Evolutionary conservation across 371 early-diverging fungal species (phyloP).

Genomic region (Rhizopus arrhizus): DNA sequence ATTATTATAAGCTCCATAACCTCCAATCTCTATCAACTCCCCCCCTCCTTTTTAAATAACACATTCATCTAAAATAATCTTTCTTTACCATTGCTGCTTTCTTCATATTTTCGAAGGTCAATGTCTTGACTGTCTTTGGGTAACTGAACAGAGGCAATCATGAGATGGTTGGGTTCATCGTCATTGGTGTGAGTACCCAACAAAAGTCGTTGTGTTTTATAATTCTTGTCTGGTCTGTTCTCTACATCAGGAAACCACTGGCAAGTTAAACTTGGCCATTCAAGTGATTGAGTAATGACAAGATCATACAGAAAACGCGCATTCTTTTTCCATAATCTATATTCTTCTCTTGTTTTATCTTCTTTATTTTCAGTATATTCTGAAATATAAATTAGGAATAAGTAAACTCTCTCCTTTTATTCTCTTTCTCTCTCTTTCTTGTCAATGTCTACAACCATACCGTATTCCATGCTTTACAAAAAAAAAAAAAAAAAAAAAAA

Average conservation of each 20-base stretch:
- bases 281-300: slow-evolving; percentile 95
- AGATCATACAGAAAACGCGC: slow-evolving; percentile 98
- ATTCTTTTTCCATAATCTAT: slow-evolving; percentile 99
- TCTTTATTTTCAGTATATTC: slow-evolving; percentile 22
- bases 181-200: slow-evolving; percentile 98
- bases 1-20: slow-evolving; percentile 75
- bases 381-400: not conserved
- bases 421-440: slow-evolving; percentile 1
- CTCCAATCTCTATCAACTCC: slow-evolving; percentile 72
- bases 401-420: not conserved
- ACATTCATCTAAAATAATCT: not conserved
- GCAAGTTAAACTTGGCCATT: slow-evolving; percentile 98
- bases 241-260: slow-evolving; percentile 98
- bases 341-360: slow-evolving; percentile 93
- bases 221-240: slow-evolving; percentile 88
- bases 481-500: slow-evolving; percentile 1
- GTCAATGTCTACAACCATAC: not conserved
- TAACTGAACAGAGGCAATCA: slow-evolving; percentile 90
- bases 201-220: slow-evolving; percentile 82
- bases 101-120: slow-evolving; percentile 75
- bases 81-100: slow-evolving; percentile 35
- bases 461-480: not conserved
- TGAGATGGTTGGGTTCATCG: slow-evolving; percentile 94
- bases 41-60: not conserved
- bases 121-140: slow-evolving; percentile 76